phyloP scores from a whole-genome alignment of 2,329 filamentous ascomycete species.

The Arthroderma sp. region DNA sequence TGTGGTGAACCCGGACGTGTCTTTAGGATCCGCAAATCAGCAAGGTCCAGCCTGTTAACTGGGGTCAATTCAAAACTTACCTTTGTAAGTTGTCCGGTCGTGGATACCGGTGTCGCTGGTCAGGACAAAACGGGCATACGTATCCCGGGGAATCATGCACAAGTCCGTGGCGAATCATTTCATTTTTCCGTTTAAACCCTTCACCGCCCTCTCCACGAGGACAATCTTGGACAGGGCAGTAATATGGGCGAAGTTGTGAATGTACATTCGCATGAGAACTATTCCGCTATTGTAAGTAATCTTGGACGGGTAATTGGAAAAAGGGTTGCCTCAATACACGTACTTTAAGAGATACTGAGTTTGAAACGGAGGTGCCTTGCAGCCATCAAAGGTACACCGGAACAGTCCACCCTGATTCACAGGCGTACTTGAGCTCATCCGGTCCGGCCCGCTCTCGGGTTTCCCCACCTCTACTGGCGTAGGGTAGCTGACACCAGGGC shows the following conservation, averaged over 20 bases:
- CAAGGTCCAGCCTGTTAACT: constrained; percentile 3
- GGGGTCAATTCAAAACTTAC: constrained; percentile 36
- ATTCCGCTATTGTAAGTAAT: constrained; percentile 4
- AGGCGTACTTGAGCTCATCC: constrained; percentile 15
- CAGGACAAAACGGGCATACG: constrained; percentile 88
- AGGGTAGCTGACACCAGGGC: constrained; percentile 26
- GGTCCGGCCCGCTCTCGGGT: background rate
- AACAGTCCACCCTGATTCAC: constrained; percentile 23
- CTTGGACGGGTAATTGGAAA: background rate
- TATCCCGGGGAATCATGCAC: constrained; percentile 93
- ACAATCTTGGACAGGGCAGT: constrained; percentile 47
- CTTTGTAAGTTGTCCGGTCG: constrained; percentile 90
- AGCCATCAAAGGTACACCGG: constrained; percentile 44
- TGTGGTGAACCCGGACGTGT: constrained; percentile 85
- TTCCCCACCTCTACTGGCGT: constrained; percentile 23
- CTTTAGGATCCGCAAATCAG: constrained; percentile 31
- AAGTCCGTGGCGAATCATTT: constrained; percentile 65
- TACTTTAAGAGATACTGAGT: constrained; percentile 54
- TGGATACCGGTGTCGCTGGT: constrained; percentile 87
- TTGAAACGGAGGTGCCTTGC: constrained; percentile 47
- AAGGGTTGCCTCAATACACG: constrained; percentile 15
- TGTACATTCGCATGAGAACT: constrained; percentile 48
- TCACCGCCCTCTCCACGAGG: constrained; percentile 48
- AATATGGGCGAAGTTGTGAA: constrained; percentile 49
- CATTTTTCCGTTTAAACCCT: constrained; percentile 57